A percentile compares a stretch with the other conserved stretches of the same genome.
These are phyloP conservation scores for Suillus lakei DNA, from an alignment of 768 basidiomycete species.

Conservation along the genomic window DNA sequence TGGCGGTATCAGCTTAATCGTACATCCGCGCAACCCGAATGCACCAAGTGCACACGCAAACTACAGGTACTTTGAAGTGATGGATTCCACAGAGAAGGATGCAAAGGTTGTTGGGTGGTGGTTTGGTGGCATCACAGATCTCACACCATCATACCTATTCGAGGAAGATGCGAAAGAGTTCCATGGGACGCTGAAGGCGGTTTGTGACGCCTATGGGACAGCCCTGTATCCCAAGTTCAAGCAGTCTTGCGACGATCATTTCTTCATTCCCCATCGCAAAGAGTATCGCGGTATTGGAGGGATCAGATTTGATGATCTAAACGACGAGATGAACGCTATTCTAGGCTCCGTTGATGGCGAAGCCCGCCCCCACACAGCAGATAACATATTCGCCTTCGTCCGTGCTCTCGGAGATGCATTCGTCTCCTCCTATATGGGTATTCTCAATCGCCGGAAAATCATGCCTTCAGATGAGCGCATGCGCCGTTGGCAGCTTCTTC, in stretches of 20 bases:
- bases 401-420: conserved; percentile 47
- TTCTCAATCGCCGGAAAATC: conserved; percentile 42
- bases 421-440: conserved; percentile 50
- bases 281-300: conserved; percentile 62
- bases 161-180: conserved; percentile 52
- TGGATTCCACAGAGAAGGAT: conserved; percentile 14
- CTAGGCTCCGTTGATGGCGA: conserved; percentile 20
- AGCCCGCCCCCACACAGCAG: conserved; percentile 26
- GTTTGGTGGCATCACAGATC: conserved; percentile 38
- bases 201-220: conserved; percentile 48
- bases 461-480: conserved; percentile 39
- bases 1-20: conserved; percentile 23
- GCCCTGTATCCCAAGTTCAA: conserved; percentile 52
- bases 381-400: conserved; percentile 51
- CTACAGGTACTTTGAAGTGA: conserved; percentile 31
- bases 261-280: conserved; percentile 53
- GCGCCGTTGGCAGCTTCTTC: conserved; percentile 57
- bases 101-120: conserved; percentile 30
- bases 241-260: conserved; percentile 58
- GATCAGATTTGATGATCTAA: conserved; percentile 59
- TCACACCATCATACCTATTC: conserved; percentile 57
- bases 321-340: conserved; percentile 31
- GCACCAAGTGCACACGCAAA: conserved; percentile 27
- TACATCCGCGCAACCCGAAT: conserved; percentile 30
- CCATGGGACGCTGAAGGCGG: conserved; percentile 46